Conservation (phyloP, 495 filamentous ascomycete species). For the Annulohypoxylon bovei region DNA sequence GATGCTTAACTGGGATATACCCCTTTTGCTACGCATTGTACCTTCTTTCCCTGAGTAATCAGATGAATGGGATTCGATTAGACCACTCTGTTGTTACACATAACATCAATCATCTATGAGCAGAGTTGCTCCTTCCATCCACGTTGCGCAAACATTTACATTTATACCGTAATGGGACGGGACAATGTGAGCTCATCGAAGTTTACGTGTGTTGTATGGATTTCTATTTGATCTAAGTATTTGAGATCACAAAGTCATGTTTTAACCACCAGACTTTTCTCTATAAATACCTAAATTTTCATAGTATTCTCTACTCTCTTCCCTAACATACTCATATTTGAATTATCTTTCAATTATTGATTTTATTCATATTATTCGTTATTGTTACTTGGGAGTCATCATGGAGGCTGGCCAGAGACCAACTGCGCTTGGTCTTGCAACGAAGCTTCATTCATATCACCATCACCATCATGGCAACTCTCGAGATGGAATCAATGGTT, state of each 20-base stretch:
- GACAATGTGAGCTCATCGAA: not conserved
- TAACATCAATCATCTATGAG: not conserved
- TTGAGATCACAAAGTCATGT: not conserved
- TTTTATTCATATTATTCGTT: conserved; percentile 4
- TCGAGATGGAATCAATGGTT: conserved; percentile 18
- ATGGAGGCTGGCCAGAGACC: conserved; percentile 26
- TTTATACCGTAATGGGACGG: not conserved
- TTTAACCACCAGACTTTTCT: not conserved
- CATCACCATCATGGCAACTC: conserved; percentile 21
- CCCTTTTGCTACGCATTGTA: not conserved
- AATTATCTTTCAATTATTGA: not conserved
- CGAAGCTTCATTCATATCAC: conserved; percentile 20
- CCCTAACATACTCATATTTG: not conserved
- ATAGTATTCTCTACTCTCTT: not conserved
- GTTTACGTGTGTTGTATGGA: not conserved
- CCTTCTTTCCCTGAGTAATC: conserved; percentile 1
- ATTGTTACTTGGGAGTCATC: conserved; percentile 1
- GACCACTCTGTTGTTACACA: not conserved
- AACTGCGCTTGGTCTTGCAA: conserved; percentile 15
- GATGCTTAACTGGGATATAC: conserved; percentile 4
- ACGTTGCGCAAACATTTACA: not conserved
- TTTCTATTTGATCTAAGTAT: not conserved
- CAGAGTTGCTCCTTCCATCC: conserved; percentile 23
- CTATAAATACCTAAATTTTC: not conserved
- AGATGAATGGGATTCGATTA: not conserved